Evolutionary conservation across 2,329 filamentous ascomycete species (phyloP), one percentile per base, ranked within the genome.

Genomic region (Penicillium corylophilum): DNA sequence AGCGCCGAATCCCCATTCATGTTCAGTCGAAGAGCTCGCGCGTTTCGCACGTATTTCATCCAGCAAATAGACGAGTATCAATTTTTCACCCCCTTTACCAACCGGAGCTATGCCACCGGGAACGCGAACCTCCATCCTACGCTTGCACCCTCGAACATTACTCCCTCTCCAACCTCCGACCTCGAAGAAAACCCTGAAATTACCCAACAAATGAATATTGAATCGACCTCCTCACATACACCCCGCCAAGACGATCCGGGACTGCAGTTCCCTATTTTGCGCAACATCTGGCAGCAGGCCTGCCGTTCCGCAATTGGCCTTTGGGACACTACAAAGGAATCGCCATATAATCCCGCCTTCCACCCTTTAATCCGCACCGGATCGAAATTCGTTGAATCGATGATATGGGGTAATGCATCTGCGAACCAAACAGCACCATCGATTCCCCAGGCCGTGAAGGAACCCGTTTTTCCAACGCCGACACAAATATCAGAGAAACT

Each of bases 241-340:
- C 18, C 36, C 18, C 26, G 40, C 20, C 33, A 23, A 35, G 36
- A 48, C 5, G 28, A 39, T 9, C 29, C 44, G n/a, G 45, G 31
- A 26, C 50, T 48, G 31, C 42, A 47, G 31, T 43, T 62, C 29
- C 48, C 51, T 12, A 45, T 44, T 43, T 40, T 63, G 46, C 48
- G 53, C 29, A 53, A 57, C 35, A 53, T 55, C 43, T 71, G 64
- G 64, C 69, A 71, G 68, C 69, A 64, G 66, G 68, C 52, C 66
- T 70, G 66, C 43, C 63, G 53, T 41, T 22, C 43, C 39, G 57
- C 55, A 31, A 54, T 43, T 18, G 53, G 44, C 23, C 51, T 60
- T 28, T 54, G 56, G 44, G 54, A 50, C 29, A 49, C 28, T 38
- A 39, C 51, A 20, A 47, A 44, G 20, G 44, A 42, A 26, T 26